Percentiles rank a stretch among this genome's conserved stretches.
Evolutionary conservation across 106 monocot species (phyloP).

Genomic region (Dioscorea dumetorum): DNA sequence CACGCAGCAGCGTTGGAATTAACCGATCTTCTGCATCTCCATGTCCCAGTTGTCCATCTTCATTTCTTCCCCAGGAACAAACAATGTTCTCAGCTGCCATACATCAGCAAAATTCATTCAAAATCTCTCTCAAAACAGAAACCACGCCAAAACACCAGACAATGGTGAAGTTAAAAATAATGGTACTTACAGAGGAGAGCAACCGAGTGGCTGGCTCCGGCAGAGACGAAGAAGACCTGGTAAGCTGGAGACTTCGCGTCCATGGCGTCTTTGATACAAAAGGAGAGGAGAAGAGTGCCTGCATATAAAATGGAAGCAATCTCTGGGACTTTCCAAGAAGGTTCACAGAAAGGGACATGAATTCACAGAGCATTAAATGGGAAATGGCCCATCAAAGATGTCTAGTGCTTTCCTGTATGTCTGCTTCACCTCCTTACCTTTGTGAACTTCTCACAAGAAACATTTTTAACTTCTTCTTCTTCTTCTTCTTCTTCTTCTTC

Average conservation of each 20-base stretch:
- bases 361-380: too few relatives aligned
- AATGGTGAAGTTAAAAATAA: too few relatives aligned
- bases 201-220: constrained; percentile 15
- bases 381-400: too few relatives aligned
- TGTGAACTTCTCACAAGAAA: too few relatives aligned
- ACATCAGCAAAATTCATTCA: neutral
- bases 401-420: too few relatives aligned
- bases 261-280: neutral
- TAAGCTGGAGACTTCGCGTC: constrained; percentile 21
- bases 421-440: too few relatives aligned
- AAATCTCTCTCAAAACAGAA: neutral
- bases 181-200: constrained; percentile 55
- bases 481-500: too few relatives aligned
- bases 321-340: too few relatives aligned
- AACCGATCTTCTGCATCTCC: constrained; percentile 80
- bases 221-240: constrained; percentile 66
- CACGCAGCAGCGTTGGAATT: constrained; percentile 53
- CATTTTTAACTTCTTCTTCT: too few relatives aligned
- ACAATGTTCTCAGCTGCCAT: constrained; percentile 55
- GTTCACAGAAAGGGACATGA: too few relatives aligned
- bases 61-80: constrained; percentile 90
- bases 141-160: too few relatives aligned
- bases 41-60: constrained; percentile 94
- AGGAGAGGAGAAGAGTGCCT: neutral
- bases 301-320: too few relatives aligned